These are phyloP conservation scores for Lumnitzera racemosa DNA, from an alignment of 345 rosid genomes.

Conservation along the genomic window DNA sequence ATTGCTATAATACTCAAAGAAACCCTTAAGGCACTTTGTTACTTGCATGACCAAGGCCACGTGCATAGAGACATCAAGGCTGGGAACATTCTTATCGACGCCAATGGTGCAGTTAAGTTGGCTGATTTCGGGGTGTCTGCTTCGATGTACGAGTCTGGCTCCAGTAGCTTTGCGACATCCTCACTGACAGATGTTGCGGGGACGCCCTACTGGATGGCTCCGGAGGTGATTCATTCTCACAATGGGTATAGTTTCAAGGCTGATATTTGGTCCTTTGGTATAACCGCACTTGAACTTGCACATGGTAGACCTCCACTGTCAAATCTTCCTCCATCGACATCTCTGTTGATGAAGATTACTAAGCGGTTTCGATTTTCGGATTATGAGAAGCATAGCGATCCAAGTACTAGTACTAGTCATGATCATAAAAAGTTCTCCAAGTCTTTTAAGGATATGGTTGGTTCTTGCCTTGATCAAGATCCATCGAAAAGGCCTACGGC, in stretches of 20 bases:
- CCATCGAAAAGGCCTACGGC: constrained; percentile 73
- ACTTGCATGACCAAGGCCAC: constrained; percentile 77
- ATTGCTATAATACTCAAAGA: constrained; percentile 65
- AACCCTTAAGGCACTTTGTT: constrained; percentile 56
- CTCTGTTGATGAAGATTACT: constrained; percentile 73
- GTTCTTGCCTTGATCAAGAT: constrained; percentile 68
- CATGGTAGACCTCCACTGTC: constrained; percentile 82
- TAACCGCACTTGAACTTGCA: constrained; percentile 80
- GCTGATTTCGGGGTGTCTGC: constrained; percentile 93
- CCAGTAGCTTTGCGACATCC: constrained; percentile 26
- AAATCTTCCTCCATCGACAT: constrained; percentile 69
- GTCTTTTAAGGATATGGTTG: constrained; percentile 80
- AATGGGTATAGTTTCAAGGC: constrained; percentile 83
- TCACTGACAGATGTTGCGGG: constrained; percentile 70
- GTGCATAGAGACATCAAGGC: constrained; percentile 74
- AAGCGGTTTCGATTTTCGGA: constrained; percentile 66
- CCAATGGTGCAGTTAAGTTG: constrained; percentile 58
- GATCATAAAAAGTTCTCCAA: constrained; percentile 59
- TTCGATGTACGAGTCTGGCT: constrained; percentile 50
- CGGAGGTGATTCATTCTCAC: constrained; percentile 92
- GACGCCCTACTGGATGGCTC: constrained; percentile 97
- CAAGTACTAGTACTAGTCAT: constrained; percentile 12
- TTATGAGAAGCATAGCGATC: constrained; percentile 34
- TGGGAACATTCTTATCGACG: constrained; percentile 67
- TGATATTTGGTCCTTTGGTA: constrained; percentile 93